These are phyloP conservation scores for Naganishia antarctica DNA, from an alignment of 768 basidiomycete species.

Conservation along the genomic window DNA sequence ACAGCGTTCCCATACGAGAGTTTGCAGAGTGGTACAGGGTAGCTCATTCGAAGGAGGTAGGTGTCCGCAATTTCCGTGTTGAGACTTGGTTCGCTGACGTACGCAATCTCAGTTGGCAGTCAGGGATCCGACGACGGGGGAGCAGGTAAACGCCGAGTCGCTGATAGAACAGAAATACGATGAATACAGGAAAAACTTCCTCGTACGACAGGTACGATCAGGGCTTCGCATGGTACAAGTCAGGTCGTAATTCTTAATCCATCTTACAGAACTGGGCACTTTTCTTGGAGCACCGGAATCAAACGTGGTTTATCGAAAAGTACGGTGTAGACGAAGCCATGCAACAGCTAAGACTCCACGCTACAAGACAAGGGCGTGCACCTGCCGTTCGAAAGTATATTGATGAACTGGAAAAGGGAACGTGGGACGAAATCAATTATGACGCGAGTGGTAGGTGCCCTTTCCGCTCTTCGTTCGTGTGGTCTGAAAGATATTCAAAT, in stretches of 20 bases:
- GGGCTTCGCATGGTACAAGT: neutral
- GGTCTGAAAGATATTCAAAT: neutral
- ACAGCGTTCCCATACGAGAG: neutral
- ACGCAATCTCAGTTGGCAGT: neutral
- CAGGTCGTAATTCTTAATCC: neutral
- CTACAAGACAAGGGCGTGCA: constrained; percentile 80
- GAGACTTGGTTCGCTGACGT: neutral
- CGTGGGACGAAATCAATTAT: constrained; percentile 59
- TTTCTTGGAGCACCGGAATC: constrained; percentile 89
- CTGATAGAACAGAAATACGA: constrained; percentile 62
- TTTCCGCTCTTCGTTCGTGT: neutral
- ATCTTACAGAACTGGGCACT: constrained; percentile 75
- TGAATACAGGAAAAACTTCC: constrained; percentile 88
- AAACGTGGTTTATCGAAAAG: constrained; percentile 96
- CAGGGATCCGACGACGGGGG: neutral
- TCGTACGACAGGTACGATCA: constrained; percentile 68
- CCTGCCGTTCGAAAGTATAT: constrained; percentile 68
- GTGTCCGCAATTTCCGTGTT: neutral
- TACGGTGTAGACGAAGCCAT: constrained; percentile 76
- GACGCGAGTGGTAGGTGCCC: constrained; percentile 31
- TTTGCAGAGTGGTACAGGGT: constrained; percentile 7
- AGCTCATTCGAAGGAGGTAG: constrained; percentile 6
- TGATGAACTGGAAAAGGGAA: constrained; percentile 73
- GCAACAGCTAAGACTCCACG: constrained; percentile 65
- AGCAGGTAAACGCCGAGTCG: neutral